A percentile compares a stretch with the other conserved stretches of the same genome.
These are phyloP conservation scores for Podaxis mareebaensis DNA, from an alignment of 768 basidiomycete genomes.

Conservation along the genomic window DNA sequence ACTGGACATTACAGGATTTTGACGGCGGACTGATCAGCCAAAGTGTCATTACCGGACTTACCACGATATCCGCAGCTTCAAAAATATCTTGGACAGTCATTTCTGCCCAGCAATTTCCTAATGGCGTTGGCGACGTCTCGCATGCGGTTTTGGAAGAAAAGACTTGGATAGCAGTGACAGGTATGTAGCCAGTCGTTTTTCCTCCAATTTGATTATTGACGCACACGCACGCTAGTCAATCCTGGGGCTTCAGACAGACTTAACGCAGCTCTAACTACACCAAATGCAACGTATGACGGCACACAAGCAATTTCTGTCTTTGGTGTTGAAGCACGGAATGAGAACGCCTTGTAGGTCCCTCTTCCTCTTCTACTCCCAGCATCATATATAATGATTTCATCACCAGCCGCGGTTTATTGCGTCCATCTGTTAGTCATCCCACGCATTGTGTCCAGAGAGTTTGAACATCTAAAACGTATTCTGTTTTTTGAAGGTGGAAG, in stretches of 20 bases:
- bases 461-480: neutral
- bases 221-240: conserved; percentile 34
- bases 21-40: conserved; percentile 56
- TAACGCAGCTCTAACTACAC: conserved; percentile 34
- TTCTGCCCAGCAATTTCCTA: conserved; percentile 43
- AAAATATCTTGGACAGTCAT: conserved; percentile 48
- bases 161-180: conserved; percentile 55
- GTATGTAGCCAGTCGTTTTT: conserved; percentile 33
- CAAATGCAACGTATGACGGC: conserved; percentile 48
- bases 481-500: conserved; percentile 29
- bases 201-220: neutral
- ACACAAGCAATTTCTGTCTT: conserved; percentile 50
- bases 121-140: conserved; percentile 43
- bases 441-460: neutral
- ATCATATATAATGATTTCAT: neutral
- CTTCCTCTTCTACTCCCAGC: neutral
- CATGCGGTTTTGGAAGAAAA: conserved; percentile 47
- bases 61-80: conserved; percentile 24
- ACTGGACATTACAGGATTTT: conserved; percentile 47
- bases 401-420: conserved; percentile 34
- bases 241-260: conserved; percentile 38
- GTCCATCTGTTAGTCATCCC: conserved; percentile 26
- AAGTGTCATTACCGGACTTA: conserved; percentile 35
- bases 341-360: conserved; percentile 44
- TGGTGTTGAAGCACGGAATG: conserved; percentile 28